Evolutionary conservation across 2,329 filamentous ascomycete species (phyloP), one percentile per base, ranked within the genome.

Genomic region (Fusarium sp.): DNA sequence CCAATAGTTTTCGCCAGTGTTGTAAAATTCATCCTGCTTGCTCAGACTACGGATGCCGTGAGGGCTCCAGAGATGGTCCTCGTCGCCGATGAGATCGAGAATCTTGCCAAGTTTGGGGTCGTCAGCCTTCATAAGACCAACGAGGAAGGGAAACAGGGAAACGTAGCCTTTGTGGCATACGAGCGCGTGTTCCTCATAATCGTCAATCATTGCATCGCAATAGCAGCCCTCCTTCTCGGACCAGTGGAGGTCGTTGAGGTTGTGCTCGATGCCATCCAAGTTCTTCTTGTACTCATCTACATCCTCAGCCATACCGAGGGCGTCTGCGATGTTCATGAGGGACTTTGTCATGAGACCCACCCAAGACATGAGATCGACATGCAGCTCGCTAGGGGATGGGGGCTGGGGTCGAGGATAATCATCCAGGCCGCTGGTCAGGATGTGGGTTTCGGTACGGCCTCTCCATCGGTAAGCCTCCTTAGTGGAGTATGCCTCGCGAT

Each of bases 151-250:
- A 80, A 97, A 96, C 29, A 99, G 85, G 24, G 93, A 96, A 72
- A 98, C 90, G 77, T 99, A 99, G 22, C 96, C 96, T 81, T 97
- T 97, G 83, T 98, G 96, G 82, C 96, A 99, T 44, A 98, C 93
- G 22, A 96, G 90, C 37, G 86, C 81, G 76, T 93, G 91, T 81
- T 99, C 96, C 80, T 99, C 96, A 77, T 93, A 99, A 65, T 94
- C 94, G 75, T 99, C 95, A 65, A 99, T 92, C 0, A 94, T 98
- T 2, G 94, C 94, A 79, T 99, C 96, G 79, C 96, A 99, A 83
- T 94, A 99, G 67, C 92, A 92, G 60, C 93, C 90, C 6, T 91
- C 87, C 74, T 91, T 86, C 58, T 93, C 88, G 20, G 91, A 92
- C 96, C 96, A 99, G 82, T 99, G 96, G 41, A 99, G 86, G 77